phyloP scores from a whole-genome alignment of 208 protist species.

The Trypanosoma mega region DNA sequence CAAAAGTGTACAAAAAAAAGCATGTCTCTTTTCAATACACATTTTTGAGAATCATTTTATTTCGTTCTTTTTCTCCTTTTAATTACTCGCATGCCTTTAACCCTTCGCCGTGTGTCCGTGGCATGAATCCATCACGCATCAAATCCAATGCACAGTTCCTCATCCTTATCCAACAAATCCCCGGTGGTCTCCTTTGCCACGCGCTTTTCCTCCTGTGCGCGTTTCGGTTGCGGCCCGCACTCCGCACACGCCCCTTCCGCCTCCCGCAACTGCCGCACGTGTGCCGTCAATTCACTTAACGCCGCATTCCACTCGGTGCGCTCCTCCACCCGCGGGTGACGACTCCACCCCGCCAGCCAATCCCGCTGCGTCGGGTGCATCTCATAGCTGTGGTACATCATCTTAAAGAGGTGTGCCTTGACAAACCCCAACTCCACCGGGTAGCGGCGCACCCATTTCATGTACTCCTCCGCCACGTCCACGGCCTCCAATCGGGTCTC shows the following conservation, averaged over 20 bases:
- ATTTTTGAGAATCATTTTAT: background rate
- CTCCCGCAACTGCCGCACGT: conserved; percentile 32
- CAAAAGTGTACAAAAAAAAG: no score
- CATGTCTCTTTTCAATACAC: no score
- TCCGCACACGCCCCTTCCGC: conserved; percentile 33
- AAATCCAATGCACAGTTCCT: conserved; percentile 32
- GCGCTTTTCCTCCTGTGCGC: conserved; percentile 34
- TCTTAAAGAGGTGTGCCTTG: conserved; percentile 90
- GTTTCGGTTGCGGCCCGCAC: conserved; percentile 44
- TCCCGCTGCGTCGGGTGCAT: conserved; percentile 50
- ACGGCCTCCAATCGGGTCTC: conserved; percentile 46
- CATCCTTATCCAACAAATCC: conserved; percentile 36
- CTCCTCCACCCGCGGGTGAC: background rate
- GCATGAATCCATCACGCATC: background rate
- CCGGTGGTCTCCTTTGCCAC: conserved; percentile 22
- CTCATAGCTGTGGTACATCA: conserved; percentile 84
- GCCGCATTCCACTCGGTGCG: conserved; percentile 1
- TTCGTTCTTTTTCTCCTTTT: background rate
- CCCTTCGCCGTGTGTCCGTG: background rate
- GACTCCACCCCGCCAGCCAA: conserved; percentile 35
- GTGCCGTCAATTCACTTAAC: conserved; percentile 32
- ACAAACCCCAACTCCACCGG: conserved; percentile 68
- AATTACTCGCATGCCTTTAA: background rate
- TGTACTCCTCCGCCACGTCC: conserved; percentile 51
- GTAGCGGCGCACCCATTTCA: conserved; percentile 47